Base-by-base conservation (phyloP, 257 asterid genomes). In the Solanum infundibuliforme region DNA sequence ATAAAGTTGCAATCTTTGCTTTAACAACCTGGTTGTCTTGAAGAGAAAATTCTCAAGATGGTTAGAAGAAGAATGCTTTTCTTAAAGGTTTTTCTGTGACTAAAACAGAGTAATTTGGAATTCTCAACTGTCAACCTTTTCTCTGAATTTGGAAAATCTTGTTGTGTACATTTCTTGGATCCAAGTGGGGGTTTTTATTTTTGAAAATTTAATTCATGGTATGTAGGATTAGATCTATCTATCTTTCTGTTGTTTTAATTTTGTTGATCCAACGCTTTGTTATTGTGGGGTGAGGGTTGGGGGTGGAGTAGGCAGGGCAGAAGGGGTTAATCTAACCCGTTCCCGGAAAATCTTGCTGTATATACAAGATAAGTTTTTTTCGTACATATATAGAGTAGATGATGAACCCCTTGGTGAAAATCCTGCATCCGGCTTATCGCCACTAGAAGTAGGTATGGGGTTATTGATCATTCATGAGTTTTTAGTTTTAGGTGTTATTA, bases 161-260 rank as follows among this genome's bases (percentile, higher is more conserved):
- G 34, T 79, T 11, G 23, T 66, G 73, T 11, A 14, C 9, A 27
- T 43, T 16, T 79, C 39, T 43, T 81, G 25, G 39, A 43, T 41
- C 68, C 25, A 43, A 46, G 68, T 13, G 9, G 38, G 66, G 85
- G 27, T 0, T 81, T 21, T 23, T 81, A 46, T 81, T 27, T 81
- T 46, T 46, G 27, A 81, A 29, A 14, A 60, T 39, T 68, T 72
- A 84, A 88, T 82, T 88, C 41, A 87, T 89, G 71, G 86, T 86
- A 85, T 87, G 55, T 43, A 71, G 31, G 86, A 72, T 85, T 88
- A 68, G 96, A 94, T 94, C 93, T 89, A 93, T 89, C 62, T 72
- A 43, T 79, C 36, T 87, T 82, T 73, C 71, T 77, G 65, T 79
- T 89, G 84, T 71, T 72, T 84, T 84, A 29, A 16, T 46, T 84